Evolutionary conservation across 73 alveolate genomes (phyloP).

Genomic region (Breviolum minutum): DNA sequence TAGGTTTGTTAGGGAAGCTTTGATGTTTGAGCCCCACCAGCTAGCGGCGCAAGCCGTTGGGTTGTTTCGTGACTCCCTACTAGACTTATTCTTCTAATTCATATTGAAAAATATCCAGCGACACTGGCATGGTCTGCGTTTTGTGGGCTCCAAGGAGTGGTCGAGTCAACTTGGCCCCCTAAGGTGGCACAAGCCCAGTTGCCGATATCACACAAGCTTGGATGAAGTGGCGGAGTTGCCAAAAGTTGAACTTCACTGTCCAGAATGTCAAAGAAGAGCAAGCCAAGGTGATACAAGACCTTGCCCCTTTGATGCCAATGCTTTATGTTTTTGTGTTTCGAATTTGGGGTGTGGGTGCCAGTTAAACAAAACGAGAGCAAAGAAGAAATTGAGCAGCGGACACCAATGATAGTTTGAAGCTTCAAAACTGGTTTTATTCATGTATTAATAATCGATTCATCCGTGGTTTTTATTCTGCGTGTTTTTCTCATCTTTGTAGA

Average conservation of each 20-base stretch:
- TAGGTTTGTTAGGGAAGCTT: neutral
- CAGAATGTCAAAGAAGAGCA: constrained; percentile 6
- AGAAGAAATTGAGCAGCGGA: neutral
- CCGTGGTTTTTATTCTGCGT: no score
- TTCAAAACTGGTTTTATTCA: no score
- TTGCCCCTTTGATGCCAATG: neutral
- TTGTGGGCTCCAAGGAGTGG: neutral
- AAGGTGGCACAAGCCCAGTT: constrained; percentile 95
- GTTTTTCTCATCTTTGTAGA: no score
- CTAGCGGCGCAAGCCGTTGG: neutral
- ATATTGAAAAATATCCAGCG: neutral
- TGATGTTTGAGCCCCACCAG: neutral
- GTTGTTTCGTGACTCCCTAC: neutral
- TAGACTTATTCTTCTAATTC: no score
- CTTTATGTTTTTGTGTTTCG: neutral
- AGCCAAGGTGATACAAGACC: neutral
- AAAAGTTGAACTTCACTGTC: neutral
- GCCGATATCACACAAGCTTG: constrained; percentile 63
- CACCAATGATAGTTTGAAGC: no score
- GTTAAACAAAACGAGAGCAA: neutral
- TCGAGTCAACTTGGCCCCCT: neutral
- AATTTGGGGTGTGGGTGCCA: neutral
- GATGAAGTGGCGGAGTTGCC: constrained; percentile 64
- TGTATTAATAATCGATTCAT: no score
- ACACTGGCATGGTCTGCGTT: neutral